Evolutionary conservation across 495 filamentous ascomycete genomes (phyloP).

Genomic region (Trichoderma orchidacearum): DNA sequence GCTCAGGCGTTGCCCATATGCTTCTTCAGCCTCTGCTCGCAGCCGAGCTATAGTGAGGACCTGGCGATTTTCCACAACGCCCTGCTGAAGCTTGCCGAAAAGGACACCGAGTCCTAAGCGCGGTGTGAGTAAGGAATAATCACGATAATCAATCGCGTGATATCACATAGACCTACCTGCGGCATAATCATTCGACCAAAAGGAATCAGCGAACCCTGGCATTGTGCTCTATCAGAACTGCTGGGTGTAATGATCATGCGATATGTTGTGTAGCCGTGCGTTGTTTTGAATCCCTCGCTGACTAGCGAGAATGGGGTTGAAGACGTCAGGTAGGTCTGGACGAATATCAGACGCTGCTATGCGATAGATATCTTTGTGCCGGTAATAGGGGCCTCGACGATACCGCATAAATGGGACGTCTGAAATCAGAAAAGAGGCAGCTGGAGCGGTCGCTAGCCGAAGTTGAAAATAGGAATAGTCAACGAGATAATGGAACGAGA

Average conservation of each 20-base stretch:
- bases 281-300: background rate
- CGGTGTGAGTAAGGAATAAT: conserved; percentile 8
- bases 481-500: too few species aligned
- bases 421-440: too few species aligned
- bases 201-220: conserved; percentile 85
- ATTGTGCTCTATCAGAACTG: conserved; percentile 25
- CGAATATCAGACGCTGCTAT: too few species aligned
- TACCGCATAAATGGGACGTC: too few species aligned
- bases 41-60: conserved; percentile 79
- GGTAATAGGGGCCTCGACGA: too few species aligned
- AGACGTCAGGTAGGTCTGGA: too few species aligned
- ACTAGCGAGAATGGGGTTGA: background rate
- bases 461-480: too few species aligned
- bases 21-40: conserved; percentile 91
- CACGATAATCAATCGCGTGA: background rate
- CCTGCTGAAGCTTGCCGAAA: conserved; percentile 94
- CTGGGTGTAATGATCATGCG: background rate
- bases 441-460: too few species aligned
- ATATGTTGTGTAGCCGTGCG: background rate
- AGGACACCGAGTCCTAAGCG: conserved; percentile 72
- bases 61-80: conserved; percentile 88
- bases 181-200: conserved; percentile 92
- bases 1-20: conserved; percentile 67
- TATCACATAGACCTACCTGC: conserved; percentile 41
- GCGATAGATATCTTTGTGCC: too few species aligned